These are phyloP conservation scores for Grosmannia huntii DNA, from an alignment of 2,329 filamentous ascomycete species.

Conservation along the genomic window DNA sequence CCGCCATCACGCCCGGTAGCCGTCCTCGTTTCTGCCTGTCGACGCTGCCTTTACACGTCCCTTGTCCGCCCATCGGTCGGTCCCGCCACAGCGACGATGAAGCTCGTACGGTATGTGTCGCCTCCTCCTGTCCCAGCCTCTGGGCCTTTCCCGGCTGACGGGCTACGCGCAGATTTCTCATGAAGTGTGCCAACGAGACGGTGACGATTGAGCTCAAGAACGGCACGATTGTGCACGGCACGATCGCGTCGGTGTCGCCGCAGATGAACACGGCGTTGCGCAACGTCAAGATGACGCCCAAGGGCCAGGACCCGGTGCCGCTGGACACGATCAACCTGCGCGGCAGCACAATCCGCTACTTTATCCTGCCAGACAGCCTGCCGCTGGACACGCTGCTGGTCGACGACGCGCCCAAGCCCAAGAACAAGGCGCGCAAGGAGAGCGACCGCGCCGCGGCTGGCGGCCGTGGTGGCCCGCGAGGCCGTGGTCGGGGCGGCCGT, in stretches of 20 bases:
- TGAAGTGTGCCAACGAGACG: slow-evolving; percentile 99
- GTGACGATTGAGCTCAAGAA: slow-evolving; percentile 98
- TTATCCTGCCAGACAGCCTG: slow-evolving; percentile 89
- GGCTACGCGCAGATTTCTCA: slow-evolving; percentile 66
- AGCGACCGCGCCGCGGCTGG: slow-evolving; percentile 43
- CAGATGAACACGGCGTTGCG: slow-evolving; percentile 98
- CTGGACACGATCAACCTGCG: slow-evolving; percentile 96
- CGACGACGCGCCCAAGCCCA: slow-evolving; percentile 93
- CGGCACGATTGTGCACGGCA: slow-evolving; percentile 93
- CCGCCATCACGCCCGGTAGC: too few species aligned
- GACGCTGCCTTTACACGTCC: background rate
- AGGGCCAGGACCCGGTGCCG: slow-evolving; percentile 72
- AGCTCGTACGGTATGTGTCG: slow-evolving; percentile 80
- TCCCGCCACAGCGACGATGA: slow-evolving; percentile 50
- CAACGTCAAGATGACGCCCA: slow-evolving; percentile 91
- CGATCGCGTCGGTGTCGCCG: slow-evolving; percentile 89
- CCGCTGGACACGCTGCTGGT: slow-evolving; percentile 91
- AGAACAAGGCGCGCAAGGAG: slow-evolving; percentile 99
- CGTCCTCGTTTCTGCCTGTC: background rate
- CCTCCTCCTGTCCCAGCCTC: background rate
- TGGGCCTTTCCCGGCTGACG: background rate
- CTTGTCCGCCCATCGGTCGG: background rate
- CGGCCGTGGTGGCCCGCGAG: slow-evolving; percentile 20
- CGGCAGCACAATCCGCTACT: slow-evolving; percentile 91
- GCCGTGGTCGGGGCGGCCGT: slow-evolving; percentile 21